A percentile compares a stretch with the other conserved stretches of the same genome.
phyloP scores from a whole-genome alignment of 192 early-diverging fungal genomes.

The Entomortierella beljakovae region DNA sequence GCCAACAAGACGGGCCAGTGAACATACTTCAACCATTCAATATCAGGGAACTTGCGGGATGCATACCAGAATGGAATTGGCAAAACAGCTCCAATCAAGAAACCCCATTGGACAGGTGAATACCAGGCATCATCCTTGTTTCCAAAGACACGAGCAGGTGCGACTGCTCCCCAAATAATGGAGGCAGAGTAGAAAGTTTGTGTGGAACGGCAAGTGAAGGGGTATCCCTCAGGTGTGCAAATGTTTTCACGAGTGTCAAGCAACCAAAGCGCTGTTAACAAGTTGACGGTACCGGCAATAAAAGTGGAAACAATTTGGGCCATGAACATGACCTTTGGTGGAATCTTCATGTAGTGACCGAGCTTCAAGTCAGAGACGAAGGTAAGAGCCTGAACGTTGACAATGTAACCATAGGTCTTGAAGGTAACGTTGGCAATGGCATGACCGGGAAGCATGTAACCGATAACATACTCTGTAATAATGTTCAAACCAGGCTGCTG shows the following conservation, averaged over 20 bases:
- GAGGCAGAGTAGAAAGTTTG: slow-evolving; percentile 66
- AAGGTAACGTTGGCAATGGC: no score
- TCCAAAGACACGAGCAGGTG: slow-evolving; percentile 60
- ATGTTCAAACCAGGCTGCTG: no score
- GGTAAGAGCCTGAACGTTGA: no score
- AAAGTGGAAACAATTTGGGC: slow-evolving; percentile 76
- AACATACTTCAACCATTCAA: slow-evolving; percentile 53
- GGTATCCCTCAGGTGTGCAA: slow-evolving; percentile 53
- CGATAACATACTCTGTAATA: no score
- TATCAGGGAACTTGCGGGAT: slow-evolving; percentile 58
- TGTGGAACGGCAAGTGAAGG: slow-evolving; percentile 60
- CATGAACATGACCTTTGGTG: slow-evolving; percentile 78
- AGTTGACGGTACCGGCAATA: slow-evolving; percentile 74
- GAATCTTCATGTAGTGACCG: slow-evolving; percentile 73
- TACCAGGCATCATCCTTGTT: slow-evolving; percentile 13
- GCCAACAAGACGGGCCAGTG: slow-evolving; percentile 65
- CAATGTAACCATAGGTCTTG: no score
- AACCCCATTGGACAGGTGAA: slow-evolving; percentile 10
- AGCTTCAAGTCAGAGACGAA: no score
- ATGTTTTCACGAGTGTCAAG: slow-evolving; percentile 32
- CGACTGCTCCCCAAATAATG: slow-evolving; percentile 37
- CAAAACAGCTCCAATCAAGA: slow-evolving; percentile 58
- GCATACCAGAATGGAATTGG: slow-evolving; percentile 64
- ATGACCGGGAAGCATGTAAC: no score
- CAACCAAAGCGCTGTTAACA: slow-evolving; percentile 50